A percentile compares a stretch with the other conserved stretches of the same genome.
phyloP scores from a whole-genome alignment of 768 basidiomycete genomes.

The Mycena crocata region DNA sequence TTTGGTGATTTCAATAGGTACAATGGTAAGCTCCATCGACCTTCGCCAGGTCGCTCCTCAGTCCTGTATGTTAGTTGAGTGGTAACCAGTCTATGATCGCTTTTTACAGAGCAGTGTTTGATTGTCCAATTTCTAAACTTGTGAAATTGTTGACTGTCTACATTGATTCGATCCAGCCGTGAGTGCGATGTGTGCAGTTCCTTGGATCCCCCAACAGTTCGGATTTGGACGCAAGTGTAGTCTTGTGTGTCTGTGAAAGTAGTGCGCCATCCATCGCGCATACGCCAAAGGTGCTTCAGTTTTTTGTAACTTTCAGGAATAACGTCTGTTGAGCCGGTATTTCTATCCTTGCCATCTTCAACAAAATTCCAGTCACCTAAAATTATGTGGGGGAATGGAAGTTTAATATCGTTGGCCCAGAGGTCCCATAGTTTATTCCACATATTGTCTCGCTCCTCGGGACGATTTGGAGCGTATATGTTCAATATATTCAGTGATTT shows the following conservation, averaged over 20 bases:
- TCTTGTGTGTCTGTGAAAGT: background rate
- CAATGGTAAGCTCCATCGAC: background rate
- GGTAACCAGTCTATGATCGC: no score
- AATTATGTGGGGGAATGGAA: constrained; percentile 17
- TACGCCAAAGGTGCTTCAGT: background rate
- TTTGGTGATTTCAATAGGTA: background rate
- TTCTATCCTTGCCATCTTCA: no score
- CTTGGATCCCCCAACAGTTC: background rate
- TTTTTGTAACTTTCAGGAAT: constrained; percentile 1
- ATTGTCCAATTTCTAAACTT: constrained; percentile 5
- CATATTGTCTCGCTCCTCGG: background rate
- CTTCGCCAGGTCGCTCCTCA: background rate
- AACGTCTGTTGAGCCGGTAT: background rate
- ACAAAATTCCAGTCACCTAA: constrained; percentile 43
- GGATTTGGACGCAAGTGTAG: background rate
- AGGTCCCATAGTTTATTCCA: background rate
- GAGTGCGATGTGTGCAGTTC: background rate
- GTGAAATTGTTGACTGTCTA: background rate
- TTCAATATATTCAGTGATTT: background rate
- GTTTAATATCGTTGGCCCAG: background rate
- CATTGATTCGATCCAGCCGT: background rate
- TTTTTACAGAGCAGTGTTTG: no score
- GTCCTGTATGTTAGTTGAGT: no score
- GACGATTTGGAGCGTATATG: background rate
- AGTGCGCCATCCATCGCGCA: no score